phyloP scores from a whole-genome alignment of 257 asterid species.

The Phtheirospermum japonicum region DNA sequence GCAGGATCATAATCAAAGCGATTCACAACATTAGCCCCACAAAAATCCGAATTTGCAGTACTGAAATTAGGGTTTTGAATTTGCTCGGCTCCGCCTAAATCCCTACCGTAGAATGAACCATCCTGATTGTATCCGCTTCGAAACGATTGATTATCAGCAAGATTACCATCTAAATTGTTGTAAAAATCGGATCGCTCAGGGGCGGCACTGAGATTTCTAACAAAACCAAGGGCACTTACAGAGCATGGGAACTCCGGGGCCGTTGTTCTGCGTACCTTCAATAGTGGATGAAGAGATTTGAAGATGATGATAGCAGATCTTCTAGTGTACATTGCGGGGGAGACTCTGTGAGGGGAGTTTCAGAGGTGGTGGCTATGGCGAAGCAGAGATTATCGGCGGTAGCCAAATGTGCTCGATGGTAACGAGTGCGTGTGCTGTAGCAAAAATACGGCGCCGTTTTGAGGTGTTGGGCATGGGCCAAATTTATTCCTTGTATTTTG shows the following conservation, averaged over 20 bases:
- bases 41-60: conserved; percentile 8
- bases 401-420: too few species aligned
- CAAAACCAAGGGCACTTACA: conserved; percentile 24
- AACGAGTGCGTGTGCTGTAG: too few species aligned
- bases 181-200: conserved; percentile 43
- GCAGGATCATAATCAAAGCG: not conserved
- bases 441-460: too few species aligned
- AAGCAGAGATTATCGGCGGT: too few species aligned
- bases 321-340: conserved; percentile 45
- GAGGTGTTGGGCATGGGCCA: too few species aligned
- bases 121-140: conserved; percentile 23
- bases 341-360: conserved; percentile 18
- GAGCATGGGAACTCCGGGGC: conserved; percentile 9
- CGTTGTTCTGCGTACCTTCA: conserved; percentile 45
- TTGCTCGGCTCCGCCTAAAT: conserved; percentile 23
- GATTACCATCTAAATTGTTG: conserved; percentile 32
- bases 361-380: not conserved
- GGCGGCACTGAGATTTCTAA: conserved; percentile 41
- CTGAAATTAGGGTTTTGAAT: conserved; percentile 34
- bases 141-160: conserved; percentile 25
- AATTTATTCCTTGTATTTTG: too few species aligned
- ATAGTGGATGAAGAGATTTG: conserved; percentile 34
- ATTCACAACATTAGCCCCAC: conserved; percentile 23
- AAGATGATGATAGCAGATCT: conserved; percentile 37
- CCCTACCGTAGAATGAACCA: conserved; percentile 29